Conservation (phyloP, 2,329 filamentous ascomycete species). For the Fusarium verrucosum region DNA sequence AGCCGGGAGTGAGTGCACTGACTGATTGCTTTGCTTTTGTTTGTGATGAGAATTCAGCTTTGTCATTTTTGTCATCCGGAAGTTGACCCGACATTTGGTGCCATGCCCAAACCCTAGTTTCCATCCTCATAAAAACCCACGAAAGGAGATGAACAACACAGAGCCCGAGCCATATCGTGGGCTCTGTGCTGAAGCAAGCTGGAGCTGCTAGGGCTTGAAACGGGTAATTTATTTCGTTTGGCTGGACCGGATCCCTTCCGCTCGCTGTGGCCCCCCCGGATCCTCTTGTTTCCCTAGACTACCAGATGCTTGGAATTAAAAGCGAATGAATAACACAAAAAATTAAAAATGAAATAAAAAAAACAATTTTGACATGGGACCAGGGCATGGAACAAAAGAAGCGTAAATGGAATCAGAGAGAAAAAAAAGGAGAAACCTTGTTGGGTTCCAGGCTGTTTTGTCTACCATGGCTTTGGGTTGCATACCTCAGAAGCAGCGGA, state of each 20-base stretch:
- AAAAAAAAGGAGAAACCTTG: conserved; percentile 15
- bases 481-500: neutral
- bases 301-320: conserved; percentile 40
- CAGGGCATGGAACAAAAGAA: conserved; percentile 16
- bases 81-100: conserved; percentile 33
- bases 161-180: conserved; percentile 37
- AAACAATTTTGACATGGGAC: conserved; percentile 31
- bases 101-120: conserved; percentile 3
- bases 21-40: conserved; percentile 19
- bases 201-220: conserved; percentile 37
- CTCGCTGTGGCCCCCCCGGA: conserved; percentile 27
- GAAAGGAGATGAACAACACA: conserved; percentile 34
- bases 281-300: conserved; percentile 41
- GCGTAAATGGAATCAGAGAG: conserved; percentile 15
- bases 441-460: neutral
- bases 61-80: conserved; percentile 21
- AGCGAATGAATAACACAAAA: conserved; percentile 31
- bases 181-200: conserved; percentile 31
- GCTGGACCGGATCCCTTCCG: conserved; percentile 42
- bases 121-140: conserved; percentile 21
- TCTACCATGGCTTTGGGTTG: conserved; percentile 7
- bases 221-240: conserved; percentile 41
- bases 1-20: neutral
- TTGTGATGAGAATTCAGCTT: conserved; percentile 1
- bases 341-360: too few species aligned